Base-by-base conservation (phyloP, 73 alveolate species). In the Uronychia setigera region DNA sequence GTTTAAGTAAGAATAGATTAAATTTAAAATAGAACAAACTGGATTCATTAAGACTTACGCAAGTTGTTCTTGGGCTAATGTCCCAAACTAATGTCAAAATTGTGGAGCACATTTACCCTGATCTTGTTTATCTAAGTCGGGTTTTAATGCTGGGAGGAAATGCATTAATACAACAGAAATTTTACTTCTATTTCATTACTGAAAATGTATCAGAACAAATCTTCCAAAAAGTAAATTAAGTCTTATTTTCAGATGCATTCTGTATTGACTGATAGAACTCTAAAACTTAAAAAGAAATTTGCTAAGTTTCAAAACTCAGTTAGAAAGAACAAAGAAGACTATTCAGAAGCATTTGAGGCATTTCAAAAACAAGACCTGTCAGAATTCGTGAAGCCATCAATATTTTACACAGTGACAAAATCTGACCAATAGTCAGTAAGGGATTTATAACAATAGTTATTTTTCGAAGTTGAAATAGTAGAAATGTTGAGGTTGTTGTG, bases 401-500 rank as follows among this genome's bases (percentile, higher is more conserved):
- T 46, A 5, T 46, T 46, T 19, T 46, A 11, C 67, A 46, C 67
- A 11, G 67, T 19, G 19, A 46, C 67, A 5, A 46, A 46, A 46
- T 46, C 67, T 11, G 67, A 46, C 67, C 19, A 46, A 46, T 19
- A 46, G 67, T 11, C 67, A 11, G 67, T 46, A 46, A 19, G 67
- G 19, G 5, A 5, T 11, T 5, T 19, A 46, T 46, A 46, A 46
- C 19, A 5, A 11, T 46, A 46, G 67, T 11, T 46, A 5, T 19
- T 46, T 11, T 46, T 46, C 19, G 67, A 46, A 46, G 67, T 46
- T 46, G 67, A 46, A 19, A 46, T 46, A 46, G 67, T 78, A 1
- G 84, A 78, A 33, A 30, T 78, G 26, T 19, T 78, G 67, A 0
- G 84, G 1, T 25, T 30, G 30, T 35, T 78, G 75, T 78, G 84